Evolutionary conservation across 257 asterid genomes (phyloP).

Genomic region (Plectranthus barbatus): DNA sequence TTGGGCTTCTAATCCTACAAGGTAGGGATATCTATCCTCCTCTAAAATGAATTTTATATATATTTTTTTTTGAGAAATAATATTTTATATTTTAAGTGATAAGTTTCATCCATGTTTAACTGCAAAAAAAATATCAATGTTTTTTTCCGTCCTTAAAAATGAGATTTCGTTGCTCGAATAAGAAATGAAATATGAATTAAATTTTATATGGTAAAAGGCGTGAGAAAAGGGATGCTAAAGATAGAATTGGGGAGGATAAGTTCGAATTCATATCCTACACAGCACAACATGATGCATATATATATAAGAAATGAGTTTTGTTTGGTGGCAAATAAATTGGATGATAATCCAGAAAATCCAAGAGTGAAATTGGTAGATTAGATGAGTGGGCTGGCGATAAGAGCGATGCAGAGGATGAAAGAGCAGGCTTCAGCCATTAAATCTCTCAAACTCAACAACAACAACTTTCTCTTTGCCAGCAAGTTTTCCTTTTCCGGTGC

Average conservation of each 20-base stretch:
- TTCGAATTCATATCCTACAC: not conserved
- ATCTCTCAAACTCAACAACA: conserved; percentile 8
- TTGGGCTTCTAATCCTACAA: no score
- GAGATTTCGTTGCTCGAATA: no score
- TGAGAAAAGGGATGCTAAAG: not conserved
- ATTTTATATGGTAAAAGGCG: no score
- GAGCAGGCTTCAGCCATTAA: conserved; percentile 29
- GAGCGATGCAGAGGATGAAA: conserved; percentile 46
- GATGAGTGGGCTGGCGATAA: conserved; percentile 29
- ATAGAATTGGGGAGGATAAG: conserved; percentile 13
- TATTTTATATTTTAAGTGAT: no score
- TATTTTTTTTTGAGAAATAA: no score
- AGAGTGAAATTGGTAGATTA: not conserved
- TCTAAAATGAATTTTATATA: no score
- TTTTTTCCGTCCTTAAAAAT: no score
- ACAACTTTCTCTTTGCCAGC: not conserved
- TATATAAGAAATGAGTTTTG: not conserved
- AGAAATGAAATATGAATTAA: not conserved
- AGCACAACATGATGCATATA: no score
- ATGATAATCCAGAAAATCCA: not conserved
- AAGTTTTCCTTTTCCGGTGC: conserved; percentile 28
- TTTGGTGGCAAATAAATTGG: not conserved
- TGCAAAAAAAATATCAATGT: no score
- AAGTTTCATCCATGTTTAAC: no score
- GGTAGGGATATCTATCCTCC: no score